Conservation (phyloP, 441 rosid species). For the Iberis amara region DNA sequence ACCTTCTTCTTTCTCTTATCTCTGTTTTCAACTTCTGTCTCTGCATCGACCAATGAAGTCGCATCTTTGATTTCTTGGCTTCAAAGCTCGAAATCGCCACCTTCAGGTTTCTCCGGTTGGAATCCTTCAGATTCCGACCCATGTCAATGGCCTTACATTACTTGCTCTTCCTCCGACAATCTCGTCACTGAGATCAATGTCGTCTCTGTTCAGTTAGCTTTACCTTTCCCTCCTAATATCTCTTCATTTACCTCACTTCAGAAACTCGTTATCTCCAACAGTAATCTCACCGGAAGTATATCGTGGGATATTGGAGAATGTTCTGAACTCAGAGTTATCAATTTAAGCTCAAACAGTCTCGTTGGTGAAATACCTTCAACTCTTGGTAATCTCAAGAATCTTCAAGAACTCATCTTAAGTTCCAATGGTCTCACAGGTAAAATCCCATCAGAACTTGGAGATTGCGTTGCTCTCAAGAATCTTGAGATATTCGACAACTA, state of each 20-base stretch:
- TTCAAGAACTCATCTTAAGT: slow-evolving; percentile 47
- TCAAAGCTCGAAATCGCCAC: slow-evolving; percentile 36
- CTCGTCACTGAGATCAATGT: slow-evolving; percentile 51
- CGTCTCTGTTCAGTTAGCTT: slow-evolving; percentile 42
- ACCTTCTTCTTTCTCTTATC: slow-evolving; percentile 29
- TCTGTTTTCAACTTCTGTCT: slow-evolving; percentile 30
- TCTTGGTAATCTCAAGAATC: slow-evolving; percentile 47
- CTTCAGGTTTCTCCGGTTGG: slow-evolving; percentile 46
- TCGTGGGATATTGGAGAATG: slow-evolving; percentile 44
- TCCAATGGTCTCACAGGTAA: slow-evolving; percentile 55
- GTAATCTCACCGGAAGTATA: slow-evolving; percentile 55
- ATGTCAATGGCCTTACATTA: slow-evolving; percentile 57
- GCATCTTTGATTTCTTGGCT: slow-evolving; percentile 49
- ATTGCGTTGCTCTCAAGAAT: slow-evolving; percentile 43
- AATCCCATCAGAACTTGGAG: slow-evolving; percentile 49
- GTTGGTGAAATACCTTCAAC: slow-evolving; percentile 50
- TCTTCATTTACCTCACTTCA: slow-evolving; percentile 44
- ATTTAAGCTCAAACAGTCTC: slow-evolving; percentile 58
- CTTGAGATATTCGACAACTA: slow-evolving; percentile 51
- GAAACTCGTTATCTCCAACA: slow-evolving; percentile 45
- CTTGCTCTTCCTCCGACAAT: slow-evolving; percentile 38
- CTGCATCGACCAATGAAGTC: slow-evolving; percentile 45
- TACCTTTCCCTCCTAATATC: slow-evolving; percentile 54
- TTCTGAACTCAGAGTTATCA: slow-evolving; percentile 34
- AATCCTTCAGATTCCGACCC: slow-evolving; percentile 53